Conservation (phyloP, 1,139 yeast species). For the Yamadazyma aaseri region DNA sequence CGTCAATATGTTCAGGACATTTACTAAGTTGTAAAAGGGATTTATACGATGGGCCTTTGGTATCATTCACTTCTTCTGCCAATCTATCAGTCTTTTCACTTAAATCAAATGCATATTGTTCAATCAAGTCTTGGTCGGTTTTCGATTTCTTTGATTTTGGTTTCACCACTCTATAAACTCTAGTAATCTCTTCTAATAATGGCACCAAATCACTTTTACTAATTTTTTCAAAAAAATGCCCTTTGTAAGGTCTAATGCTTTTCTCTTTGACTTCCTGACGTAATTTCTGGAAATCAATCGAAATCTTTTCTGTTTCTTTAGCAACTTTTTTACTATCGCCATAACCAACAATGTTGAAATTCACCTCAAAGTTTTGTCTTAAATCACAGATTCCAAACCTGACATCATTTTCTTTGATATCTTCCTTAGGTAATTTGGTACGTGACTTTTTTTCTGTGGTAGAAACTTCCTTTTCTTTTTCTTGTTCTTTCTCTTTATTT, state of each 20-base stretch:
- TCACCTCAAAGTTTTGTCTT: constrained; percentile 13
- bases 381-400: constrained; percentile 26
- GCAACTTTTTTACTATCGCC: constrained; percentile 4
- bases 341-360: constrained; percentile 10
- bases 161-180: too few species aligned
- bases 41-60: constrained; percentile 8
- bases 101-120: constrained; percentile 29
- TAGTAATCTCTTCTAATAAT: constrained; percentile 11
- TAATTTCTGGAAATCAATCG: constrained; percentile 9
- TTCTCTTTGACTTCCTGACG: constrained; percentile 2
- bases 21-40: constrained; percentile 13
- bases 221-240: constrained; percentile 14
- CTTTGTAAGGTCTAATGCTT: constrained; percentile 8
- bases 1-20: constrained; percentile 19
- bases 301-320: constrained; percentile 2
- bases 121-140: constrained; percentile 20
- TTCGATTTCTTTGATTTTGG: constrained; percentile 1
- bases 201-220: constrained; percentile 11
- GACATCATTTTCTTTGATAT: constrained; percentile 20
- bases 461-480: not conserved
- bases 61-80: constrained; percentile 4
- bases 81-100: constrained; percentile 23
- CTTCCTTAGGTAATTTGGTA: not conserved
- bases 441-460: constrained; percentile 2
- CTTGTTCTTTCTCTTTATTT: not conserved